Percentiles rank a stretch among this genome's conserved stretches.
phyloP scores from a whole-genome alignment of 164 flowering plant species.

The Berberis thunbergii region DNA sequence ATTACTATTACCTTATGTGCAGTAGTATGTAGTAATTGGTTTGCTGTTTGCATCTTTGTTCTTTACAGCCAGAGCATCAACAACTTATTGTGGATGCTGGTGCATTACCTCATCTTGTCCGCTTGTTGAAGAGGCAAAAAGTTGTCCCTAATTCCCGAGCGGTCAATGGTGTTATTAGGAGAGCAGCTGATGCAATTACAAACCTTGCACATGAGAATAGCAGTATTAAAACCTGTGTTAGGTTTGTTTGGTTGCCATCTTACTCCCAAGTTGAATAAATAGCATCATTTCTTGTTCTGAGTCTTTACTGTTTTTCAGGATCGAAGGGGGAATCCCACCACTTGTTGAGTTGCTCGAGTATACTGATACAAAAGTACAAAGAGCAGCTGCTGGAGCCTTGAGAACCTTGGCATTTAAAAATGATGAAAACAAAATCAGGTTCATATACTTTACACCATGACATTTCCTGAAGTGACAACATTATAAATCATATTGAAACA shows the following conservation, averaged over 20 bases:
- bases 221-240: constrained; percentile 79
- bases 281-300: constrained; percentile 4
- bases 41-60: not conserved
- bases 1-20: not conserved
- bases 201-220: constrained; percentile 99
- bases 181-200: constrained; percentile 98
- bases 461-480: not conserved
- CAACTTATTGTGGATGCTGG: constrained; percentile 90
- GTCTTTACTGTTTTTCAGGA: constrained; percentile 30
- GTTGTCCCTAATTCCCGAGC: constrained; percentile 52
- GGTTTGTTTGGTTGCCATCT: constrained; percentile 36
- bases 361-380: constrained; percentile 82
- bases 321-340: constrained; percentile 97
- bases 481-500: constrained; percentile 4
- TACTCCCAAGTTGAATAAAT: not conserved
- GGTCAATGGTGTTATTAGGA: constrained; percentile 76
- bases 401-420: constrained; percentile 95
- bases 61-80: constrained; percentile 93
- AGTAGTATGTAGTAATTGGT: not conserved
- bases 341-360: constrained; percentile 92
- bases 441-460: constrained; percentile 6
- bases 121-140: constrained; percentile 58
- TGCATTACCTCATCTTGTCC: constrained; percentile 83
- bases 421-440: constrained; percentile 99
- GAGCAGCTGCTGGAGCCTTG: constrained; percentile 98